Evolutionary conservation across 2,329 filamentous ascomycete genomes (phyloP).

Genomic region (Massarina eburnea): DNA sequence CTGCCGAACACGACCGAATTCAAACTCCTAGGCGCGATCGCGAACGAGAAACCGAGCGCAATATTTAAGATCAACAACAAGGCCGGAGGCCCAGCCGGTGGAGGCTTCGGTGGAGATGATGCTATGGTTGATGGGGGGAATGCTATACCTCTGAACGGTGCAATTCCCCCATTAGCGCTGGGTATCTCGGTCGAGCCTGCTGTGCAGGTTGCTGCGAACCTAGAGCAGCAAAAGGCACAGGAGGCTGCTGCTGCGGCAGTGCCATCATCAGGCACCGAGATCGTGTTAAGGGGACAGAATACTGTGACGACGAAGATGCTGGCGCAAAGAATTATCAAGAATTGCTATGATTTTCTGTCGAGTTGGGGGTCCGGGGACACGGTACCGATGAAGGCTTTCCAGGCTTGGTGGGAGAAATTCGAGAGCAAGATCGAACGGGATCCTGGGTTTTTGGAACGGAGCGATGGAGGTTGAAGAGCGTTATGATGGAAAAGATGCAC

Average conservation of each 20-base stretch:
- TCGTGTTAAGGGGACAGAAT: slow-evolving; percentile 41
- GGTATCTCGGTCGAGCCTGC: slow-evolving; percentile 82
- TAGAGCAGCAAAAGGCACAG: slow-evolving; percentile 60
- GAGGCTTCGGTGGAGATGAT: slow-evolving; percentile 50
- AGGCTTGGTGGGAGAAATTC: slow-evolving; percentile 98
- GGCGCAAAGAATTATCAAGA: slow-evolving; percentile 91
- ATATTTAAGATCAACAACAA: slow-evolving; percentile 73
- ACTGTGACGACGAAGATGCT: slow-evolving; percentile 71
- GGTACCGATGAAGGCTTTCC: slow-evolving; percentile 90
- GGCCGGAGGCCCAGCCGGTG: slow-evolving; percentile 39
- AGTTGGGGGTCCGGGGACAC: slow-evolving; percentile 82
- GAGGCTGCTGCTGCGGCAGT: slow-evolving; percentile 32
- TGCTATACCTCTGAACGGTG: slow-evolving; percentile 16
- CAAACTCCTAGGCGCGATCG: slow-evolving; percentile 84
- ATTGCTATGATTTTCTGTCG: slow-evolving; percentile 94
- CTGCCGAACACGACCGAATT: slow-evolving; percentile 65
- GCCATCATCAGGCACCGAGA: slow-evolving; percentile 30
- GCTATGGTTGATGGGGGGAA: slow-evolving; percentile 49
- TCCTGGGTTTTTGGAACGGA: slow-evolving; percentile 83
- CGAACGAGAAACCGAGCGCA: slow-evolving; percentile 85
- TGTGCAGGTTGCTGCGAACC: slow-evolving; percentile 67
- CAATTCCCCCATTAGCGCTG: slow-evolving; percentile 59
- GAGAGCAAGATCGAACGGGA: slow-evolving; percentile 83
- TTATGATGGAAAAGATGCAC: neutral
- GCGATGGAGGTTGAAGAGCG: slow-evolving; percentile 48